Evolutionary conservation across 164 flowering plant genomes (phyloP).

Genomic region (Magnolia changhungtana): DNA sequence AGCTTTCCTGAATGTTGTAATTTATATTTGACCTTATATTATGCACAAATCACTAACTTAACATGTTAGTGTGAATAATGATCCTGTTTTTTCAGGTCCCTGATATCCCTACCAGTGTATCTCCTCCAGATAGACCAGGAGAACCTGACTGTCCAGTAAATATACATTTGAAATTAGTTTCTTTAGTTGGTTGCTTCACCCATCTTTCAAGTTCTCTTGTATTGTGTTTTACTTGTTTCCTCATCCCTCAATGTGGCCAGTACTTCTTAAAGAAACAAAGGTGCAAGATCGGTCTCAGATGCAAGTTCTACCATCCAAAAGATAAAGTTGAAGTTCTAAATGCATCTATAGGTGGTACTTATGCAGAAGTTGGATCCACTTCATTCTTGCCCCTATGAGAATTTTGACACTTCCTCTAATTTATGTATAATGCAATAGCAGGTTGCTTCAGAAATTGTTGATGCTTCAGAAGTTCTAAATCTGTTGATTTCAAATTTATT

Average conservation of each 20-base stretch:
- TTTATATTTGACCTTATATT: not conserved
- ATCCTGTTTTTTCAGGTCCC: not conserved
- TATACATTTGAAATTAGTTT: no score
- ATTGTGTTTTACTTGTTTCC: no score
- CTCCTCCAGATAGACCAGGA: no score
- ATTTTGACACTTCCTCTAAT: not conserved
- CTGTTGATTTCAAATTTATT: slow-evolving; percentile 56
- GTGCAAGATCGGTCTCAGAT: slow-evolving; percentile 82
- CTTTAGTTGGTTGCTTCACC: no score
- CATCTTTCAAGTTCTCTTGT: no score
- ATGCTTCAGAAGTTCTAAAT: slow-evolving; percentile 14
- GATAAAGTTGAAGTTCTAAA: slow-evolving; percentile 23
- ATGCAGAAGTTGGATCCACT: not conserved
- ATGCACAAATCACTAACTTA: not conserved
- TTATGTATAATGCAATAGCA: slow-evolving; percentile 19
- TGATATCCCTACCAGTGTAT: no score
- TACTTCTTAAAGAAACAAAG: slow-evolving; percentile 3
- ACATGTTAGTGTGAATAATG: not conserved
- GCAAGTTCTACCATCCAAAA: slow-evolving; percentile 96
- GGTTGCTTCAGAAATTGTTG: slow-evolving; percentile 39
- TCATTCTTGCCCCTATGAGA: not conserved
- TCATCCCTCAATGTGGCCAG: no score
- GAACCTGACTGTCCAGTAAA: no score
- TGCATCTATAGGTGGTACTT: not conserved
- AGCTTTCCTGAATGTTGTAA: not conserved